Evolutionary conservation across 805 yeast genomes (phyloP).

Genomic region (Starmerella sp.): DNA sequence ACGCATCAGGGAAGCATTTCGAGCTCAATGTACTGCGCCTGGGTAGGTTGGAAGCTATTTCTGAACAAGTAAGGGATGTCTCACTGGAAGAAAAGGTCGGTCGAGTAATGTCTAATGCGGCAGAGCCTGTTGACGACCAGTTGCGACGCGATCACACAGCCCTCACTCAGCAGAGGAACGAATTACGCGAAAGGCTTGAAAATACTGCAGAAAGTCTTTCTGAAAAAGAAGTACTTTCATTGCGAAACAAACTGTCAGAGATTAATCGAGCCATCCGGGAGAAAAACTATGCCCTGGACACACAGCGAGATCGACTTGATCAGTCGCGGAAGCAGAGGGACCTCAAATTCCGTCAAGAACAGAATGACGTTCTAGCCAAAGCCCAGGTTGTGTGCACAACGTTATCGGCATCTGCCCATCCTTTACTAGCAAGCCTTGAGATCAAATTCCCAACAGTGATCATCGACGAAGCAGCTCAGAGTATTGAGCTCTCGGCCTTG

Average conservation of each 20-base stretch:
- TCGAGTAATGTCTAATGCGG: slow-evolving; percentile 31
- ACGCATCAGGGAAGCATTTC: slow-evolving; percentile 30
- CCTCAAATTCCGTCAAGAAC: slow-evolving; percentile 61
- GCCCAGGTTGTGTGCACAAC: slow-evolving; percentile 89
- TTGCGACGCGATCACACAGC: slow-evolving; percentile 39
- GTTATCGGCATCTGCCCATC: slow-evolving; percentile 88
- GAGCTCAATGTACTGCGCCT: slow-evolving; percentile 50
- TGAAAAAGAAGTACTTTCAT: slow-evolving; percentile 25
- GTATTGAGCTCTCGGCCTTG: slow-evolving; percentile 83
- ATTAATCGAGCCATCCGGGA: slow-evolving; percentile 54
- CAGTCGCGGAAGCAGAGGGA: slow-evolving; percentile 66
- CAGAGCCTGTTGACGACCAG: slow-evolving; percentile 23
- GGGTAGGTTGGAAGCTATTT: slow-evolving; percentile 82
- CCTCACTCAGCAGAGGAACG: slow-evolving; percentile 45
- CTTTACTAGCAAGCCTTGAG: slow-evolving; percentile 60
- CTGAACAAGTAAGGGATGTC: slow-evolving; percentile 66
- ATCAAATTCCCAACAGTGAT: slow-evolving; percentile 80
- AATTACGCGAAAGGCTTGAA: slow-evolving; percentile 35
- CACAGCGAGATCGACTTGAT: slow-evolving; percentile 61
- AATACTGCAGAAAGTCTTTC: slow-evolving; percentile 7
- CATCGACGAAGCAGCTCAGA: slow-evolving; percentile 95
- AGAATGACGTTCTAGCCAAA: slow-evolving; percentile 54
- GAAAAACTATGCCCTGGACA: slow-evolving; percentile 63
- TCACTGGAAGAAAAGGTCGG: slow-evolving; percentile 83
- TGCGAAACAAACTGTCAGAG: slow-evolving; percentile 40